Evolutionary conservation across 169 alveolate genomes (phyloP), one percentile per base, ranked within the genome.

Genomic region (Plasmodium reichenowi): DNA sequence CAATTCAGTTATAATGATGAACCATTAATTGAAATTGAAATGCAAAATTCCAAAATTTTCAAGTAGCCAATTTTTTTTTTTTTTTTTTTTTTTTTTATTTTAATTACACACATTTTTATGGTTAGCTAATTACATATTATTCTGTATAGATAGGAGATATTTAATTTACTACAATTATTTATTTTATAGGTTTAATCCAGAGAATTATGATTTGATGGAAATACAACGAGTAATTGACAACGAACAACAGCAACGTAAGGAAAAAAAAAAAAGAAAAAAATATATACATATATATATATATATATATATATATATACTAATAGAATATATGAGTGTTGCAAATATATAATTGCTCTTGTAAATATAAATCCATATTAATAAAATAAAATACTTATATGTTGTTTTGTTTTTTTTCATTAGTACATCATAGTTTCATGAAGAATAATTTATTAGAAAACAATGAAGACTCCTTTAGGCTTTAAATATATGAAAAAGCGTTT

Each of bases 1-100:
- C 26, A 20, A 62, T 60, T 13, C 72, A 80, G 90, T 50, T 80
- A 80, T 56, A 80, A 80, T 67, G 90, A 80, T 38, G 90, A 80
- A 24, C 90, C 90, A 20, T 52, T 80, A 26, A 80, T 80, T 67
- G 90, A 80, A 80, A 80, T 80, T 13, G 90, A 80, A 67, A 80
- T 80, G 90, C 90, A 67, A 48, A 80, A 80, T 32, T 67, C 83
- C 64, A 80, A 80, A 67, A 64, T 80, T 29, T 80, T 80, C 72
- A 80, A 80, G 90, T 80, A 67, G 13, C 38, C 58, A 48, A 52
- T 52, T 59, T 29, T 59, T 52, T 74, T 17, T 74, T 20, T 50
- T 8, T 74, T 74, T 13, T 12, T 38, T 26, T 5, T 10, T 66
- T 3, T 66, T 15, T n/a, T 20, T 38, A 4, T 15, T 38, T 32